phyloP scores from a whole-genome alignment of 208 protist genomes.

The Trypanosoma caninum region DNA sequence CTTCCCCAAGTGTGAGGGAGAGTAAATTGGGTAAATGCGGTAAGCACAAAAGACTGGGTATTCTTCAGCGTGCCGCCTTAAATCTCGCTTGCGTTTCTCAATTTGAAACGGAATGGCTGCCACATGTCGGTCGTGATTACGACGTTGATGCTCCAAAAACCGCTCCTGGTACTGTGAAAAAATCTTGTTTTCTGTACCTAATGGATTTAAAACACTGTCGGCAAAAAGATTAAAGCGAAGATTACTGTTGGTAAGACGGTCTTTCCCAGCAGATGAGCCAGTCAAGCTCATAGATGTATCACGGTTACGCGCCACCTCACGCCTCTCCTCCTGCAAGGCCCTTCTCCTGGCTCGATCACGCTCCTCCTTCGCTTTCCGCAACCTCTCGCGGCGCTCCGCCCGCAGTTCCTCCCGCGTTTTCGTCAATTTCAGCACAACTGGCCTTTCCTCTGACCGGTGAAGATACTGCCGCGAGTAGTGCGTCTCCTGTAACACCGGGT shows the following conservation, averaged over 20 bases:
- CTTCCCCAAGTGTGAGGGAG: conserved; percentile 53
- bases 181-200: conserved; percentile 58
- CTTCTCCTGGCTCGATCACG: conserved; percentile 33
- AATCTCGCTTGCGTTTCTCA: conserved; percentile 53
- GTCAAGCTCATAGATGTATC: not conserved
- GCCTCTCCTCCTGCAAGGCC: not conserved
- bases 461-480: conserved; percentile 54
- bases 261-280: conserved; percentile 22
- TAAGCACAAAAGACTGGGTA: conserved; percentile 61
- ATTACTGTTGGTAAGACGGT: conserved; percentile 61
- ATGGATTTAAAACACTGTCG: conserved; percentile 67
- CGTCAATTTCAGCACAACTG: conserved; percentile 30
- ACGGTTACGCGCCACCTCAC: not conserved
- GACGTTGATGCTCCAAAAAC: conserved; percentile 63
- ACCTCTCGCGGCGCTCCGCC: conserved; percentile 52
- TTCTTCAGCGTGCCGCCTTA: conserved; percentile 52
- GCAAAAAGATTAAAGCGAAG: conserved; percentile 57
- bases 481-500: conserved; percentile 52
- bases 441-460: conserved; percentile 22
- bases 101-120: conserved; percentile 72
- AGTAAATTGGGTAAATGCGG: conserved; percentile 64
- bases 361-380: conserved; percentile 45
- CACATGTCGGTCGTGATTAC: conserved; percentile 81
- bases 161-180: conserved; percentile 75
- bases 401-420: conserved; percentile 66